phyloP scores from a whole-genome alignment of 495 filamentous ascomycete species.

The Hyaloscypha finlandica region DNA sequence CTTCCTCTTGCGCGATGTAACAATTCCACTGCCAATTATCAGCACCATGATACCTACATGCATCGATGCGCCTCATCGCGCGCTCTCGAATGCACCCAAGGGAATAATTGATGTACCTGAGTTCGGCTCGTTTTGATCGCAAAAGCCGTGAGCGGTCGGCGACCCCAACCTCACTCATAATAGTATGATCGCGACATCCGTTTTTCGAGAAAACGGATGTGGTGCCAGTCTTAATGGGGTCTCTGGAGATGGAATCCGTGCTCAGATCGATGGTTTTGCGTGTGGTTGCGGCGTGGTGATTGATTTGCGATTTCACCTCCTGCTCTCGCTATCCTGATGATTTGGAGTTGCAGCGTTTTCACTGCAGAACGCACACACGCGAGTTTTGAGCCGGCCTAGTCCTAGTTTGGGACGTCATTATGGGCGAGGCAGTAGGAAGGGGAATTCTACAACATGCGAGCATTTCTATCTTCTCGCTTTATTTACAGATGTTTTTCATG shows the following conservation, averaged over 20 bases:
- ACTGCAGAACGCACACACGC: constrained; percentile 33
- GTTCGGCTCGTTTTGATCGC: constrained; percentile 52
- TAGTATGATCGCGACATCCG: constrained; percentile 60
- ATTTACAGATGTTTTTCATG: not conserved
- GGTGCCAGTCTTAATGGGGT: constrained; percentile 36
- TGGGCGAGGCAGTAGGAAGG: not conserved
- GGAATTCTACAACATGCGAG: not conserved
- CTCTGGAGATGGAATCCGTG: constrained; percentile 35
- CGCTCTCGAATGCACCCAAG: constrained; percentile 40
- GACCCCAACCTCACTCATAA: constrained; percentile 62
- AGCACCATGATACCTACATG: constrained; percentile 40
- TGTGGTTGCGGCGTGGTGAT: constrained; percentile 50
- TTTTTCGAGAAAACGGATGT: constrained; percentile 56
- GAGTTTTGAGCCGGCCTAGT: constrained; percentile 40
- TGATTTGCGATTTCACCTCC: constrained; percentile 32
- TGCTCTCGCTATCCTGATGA: constrained; percentile 4
- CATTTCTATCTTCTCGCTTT: not conserved
- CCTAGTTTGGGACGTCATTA: constrained; percentile 15
- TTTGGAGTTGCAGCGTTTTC: not conserved
- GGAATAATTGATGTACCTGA: constrained; percentile 42
- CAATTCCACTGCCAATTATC: constrained; percentile 34
- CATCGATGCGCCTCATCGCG: constrained; percentile 47
- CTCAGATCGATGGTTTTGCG: constrained; percentile 55
- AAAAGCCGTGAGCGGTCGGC: constrained; percentile 56
- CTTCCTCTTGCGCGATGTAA: constrained; percentile 74